phyloP scores from a whole-genome alignment of 2,329 filamentous ascomycete genomes.

The Pyricularia sp. region DNA sequence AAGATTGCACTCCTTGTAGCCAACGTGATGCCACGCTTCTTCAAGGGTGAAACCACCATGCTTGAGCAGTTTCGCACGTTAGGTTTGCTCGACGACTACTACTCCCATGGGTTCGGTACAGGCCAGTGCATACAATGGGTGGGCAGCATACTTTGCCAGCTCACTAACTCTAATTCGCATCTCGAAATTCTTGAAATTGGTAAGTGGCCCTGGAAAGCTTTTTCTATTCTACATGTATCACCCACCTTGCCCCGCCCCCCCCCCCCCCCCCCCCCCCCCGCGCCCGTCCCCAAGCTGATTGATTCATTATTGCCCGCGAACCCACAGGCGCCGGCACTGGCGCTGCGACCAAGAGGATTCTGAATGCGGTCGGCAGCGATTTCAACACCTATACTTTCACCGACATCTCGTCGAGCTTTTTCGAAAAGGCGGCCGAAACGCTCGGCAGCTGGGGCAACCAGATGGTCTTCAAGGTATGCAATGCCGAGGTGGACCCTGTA shows the following conservation, averaged over 20 bases:
- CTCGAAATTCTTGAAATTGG: no score
- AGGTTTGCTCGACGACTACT: slow-evolving; percentile 22
- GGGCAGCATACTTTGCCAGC: background rate
- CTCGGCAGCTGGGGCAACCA: slow-evolving; percentile 14
- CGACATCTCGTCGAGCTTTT: slow-evolving; percentile 16
- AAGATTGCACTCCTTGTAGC: slow-evolving; percentile 8
- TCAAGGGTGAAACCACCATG: slow-evolving; percentile 4
- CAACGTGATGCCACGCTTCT: slow-evolving; percentile 6
- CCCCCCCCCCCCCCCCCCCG: no score
- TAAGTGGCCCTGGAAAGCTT: no score
- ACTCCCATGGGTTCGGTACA: slow-evolving; percentile 14
- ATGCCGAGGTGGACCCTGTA: slow-evolving; percentile 20
- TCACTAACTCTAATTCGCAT: no score
- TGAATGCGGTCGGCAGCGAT: slow-evolving; percentile 16
- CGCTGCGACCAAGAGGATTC: slow-evolving; percentile 22
- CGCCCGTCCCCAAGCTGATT: no score
- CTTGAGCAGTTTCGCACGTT: slow-evolving; percentile 24
- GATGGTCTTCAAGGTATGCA: slow-evolving; percentile 20
- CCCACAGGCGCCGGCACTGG: slow-evolving; percentile 25
- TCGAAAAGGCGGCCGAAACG: slow-evolving; percentile 18
- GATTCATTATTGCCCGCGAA: no score
- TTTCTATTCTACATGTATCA: no score
- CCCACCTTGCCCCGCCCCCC: no score
- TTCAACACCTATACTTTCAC: slow-evolving; percentile 12
- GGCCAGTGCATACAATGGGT: background rate